Conservation (phyloP, 371 early-diverging fungal species). For the Apophysomyces elegans region DNA sequence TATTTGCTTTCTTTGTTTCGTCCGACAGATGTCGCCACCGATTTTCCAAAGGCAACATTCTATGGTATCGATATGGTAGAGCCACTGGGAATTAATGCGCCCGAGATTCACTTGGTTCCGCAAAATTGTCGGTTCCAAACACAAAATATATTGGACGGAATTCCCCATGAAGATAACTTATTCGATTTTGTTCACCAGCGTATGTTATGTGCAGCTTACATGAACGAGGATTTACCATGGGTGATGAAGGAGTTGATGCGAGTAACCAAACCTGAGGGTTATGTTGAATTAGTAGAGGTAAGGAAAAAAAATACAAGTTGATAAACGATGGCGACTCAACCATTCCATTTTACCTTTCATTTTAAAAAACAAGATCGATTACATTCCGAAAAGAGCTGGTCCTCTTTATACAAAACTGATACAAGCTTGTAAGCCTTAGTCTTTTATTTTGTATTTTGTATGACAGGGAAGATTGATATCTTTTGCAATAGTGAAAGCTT, state of each 20-base stretch:
- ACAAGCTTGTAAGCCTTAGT: conserved; percentile 7
- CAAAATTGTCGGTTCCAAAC: conserved; percentile 25
- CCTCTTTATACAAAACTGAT: conserved; percentile 18
- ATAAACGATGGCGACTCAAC: no score
- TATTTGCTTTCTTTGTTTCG: neutral
- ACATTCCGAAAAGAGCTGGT: conserved; percentile 24
- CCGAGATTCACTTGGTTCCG: conserved; percentile 23
- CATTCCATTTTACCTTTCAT: no score
- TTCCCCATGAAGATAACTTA: conserved; percentile 24
- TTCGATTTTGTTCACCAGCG: conserved; percentile 47
- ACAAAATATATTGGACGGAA: conserved; percentile 26
- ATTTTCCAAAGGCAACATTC: conserved; percentile 37
- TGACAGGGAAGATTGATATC: neutral
- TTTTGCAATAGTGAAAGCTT: neutral
- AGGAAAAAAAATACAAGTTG: neutral
- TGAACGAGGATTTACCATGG: conserved; percentile 23
- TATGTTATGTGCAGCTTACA: conserved; percentile 30
- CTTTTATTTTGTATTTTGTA: neutral
- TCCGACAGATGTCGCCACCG: conserved; percentile 34
- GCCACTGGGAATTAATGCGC: conserved; percentile 13
- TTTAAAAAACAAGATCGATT: conserved; percentile 13
- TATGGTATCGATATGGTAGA: conserved; percentile 34
- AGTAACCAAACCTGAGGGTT: conserved; percentile 40
- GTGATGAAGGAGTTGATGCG: conserved; percentile 31
- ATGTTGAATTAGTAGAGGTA: conserved; percentile 43